phyloP scores from a whole-genome alignment of 2,329 filamentous ascomycete genomes.

The Gremmenia infestans region DNA sequence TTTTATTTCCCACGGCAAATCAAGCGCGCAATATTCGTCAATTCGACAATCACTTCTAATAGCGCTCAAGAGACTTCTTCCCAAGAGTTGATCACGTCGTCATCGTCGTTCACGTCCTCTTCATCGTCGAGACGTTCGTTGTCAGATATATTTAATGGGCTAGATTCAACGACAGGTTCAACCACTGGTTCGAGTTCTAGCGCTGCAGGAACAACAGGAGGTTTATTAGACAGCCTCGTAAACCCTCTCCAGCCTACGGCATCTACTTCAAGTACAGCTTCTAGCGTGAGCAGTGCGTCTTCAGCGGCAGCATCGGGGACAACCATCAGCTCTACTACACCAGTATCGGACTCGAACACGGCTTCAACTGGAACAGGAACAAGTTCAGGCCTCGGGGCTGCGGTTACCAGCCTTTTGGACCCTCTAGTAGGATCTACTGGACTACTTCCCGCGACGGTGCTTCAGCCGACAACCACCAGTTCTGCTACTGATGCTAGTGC shows the following conservation, averaged over 20 bases:
- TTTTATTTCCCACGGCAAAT: slow-evolving; percentile 55
- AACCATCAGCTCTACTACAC: not conserved
- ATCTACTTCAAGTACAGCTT: not conserved
- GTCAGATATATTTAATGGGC: slow-evolving; percentile 17
- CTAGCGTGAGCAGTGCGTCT: not conserved
- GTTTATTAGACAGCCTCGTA: not conserved
- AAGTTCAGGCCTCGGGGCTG: not conserved
- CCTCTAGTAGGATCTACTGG: not conserved
- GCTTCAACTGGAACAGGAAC: not conserved
- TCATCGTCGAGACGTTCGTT: slow-evolving; percentile 13
- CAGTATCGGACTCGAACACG: not conserved
- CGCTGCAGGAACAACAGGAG: slow-evolving; percentile 4
- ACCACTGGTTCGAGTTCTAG: not conserved
- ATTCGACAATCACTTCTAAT: slow-evolving; percentile 19
- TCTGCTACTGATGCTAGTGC: not conserved
- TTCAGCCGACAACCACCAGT: not conserved
- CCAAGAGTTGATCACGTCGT: slow-evolving; percentile 6
- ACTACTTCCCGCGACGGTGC: not conserved
- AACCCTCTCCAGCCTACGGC: not conserved
- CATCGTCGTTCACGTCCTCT: slow-evolving; percentile 10
- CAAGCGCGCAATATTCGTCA: slow-evolving; percentile 42
- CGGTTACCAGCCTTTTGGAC: not conserved
- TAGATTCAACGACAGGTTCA: not conserved
- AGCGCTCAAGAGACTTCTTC: slow-evolving; percentile 12
- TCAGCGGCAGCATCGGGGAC: not conserved